These are phyloP conservation scores for Wickerhamomyces strasburgensis DNA, from an alignment of 805 yeast genomes.

Conservation along the genomic window DNA sequence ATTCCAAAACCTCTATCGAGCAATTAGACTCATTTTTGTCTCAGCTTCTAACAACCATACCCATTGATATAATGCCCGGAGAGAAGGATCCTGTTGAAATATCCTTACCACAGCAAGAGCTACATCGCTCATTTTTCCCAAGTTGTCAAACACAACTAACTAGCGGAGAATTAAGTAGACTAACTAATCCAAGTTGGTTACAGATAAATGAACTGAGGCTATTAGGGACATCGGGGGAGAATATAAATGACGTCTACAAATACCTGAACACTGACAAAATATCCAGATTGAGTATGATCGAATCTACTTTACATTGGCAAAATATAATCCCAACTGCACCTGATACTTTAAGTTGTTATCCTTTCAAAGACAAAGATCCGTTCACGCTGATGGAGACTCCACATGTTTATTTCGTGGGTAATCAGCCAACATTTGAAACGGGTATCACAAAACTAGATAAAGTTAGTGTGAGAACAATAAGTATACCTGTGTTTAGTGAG, in stretches of 20 bases:
- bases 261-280: slow-evolving; percentile 41
- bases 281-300: slow-evolving; percentile 51
- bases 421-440: slow-evolving; percentile 61
- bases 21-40: slow-evolving; percentile 56
- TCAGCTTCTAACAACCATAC: slow-evolving; percentile 52
- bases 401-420: slow-evolving; percentile 82
- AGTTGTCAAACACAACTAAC: slow-evolving; percentile 38
- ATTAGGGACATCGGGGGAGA: slow-evolving; percentile 82
- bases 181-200: slow-evolving; percentile 74
- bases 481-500: slow-evolving; percentile 64
- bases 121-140: slow-evolving; percentile 72
- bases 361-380: slow-evolving; percentile 74
- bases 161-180: slow-evolving; percentile 32
- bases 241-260: slow-evolving; percentile 68
- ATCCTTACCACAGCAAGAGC: slow-evolving; percentile 83
- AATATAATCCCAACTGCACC: slow-evolving; percentile 93
- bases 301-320: slow-evolving; percentile 74
- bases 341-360: slow-evolving; percentile 88
- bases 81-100: slow-evolving; percentile 77
- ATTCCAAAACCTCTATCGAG: slow-evolving; percentile 41
- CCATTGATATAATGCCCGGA: slow-evolving; percentile 84
- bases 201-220: slow-evolving; percentile 51
- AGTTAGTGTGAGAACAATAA: slow-evolving; percentile 47
- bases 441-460: slow-evolving; percentile 33
- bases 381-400: slow-evolving; percentile 77